Evolutionary conservation across 208 protist species (phyloP), one percentile per base, ranked within the genome.

Genomic region (Wallacemonas sp.): DNA sequence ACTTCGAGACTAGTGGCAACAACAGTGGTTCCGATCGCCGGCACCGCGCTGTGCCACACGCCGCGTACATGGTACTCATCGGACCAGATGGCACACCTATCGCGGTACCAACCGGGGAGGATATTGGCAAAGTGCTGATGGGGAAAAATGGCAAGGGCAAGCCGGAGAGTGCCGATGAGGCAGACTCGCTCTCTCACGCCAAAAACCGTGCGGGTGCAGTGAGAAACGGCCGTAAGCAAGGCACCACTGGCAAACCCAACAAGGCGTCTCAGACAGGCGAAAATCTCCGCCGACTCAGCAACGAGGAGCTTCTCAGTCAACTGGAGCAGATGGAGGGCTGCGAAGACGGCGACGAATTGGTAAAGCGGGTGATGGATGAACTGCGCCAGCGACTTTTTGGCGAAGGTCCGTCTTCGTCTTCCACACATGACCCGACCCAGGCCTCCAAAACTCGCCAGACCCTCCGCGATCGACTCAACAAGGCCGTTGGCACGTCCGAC

Each of bases 321-420:
- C 30, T 58, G 12, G 52, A 47, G 27, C 36, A 64, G 11, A 11
- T 36, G 43, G 24, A 46, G 30, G 6, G 5, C 24, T 2, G 33
- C 30, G 46, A 30, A 17, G 36, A 41, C 2, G 27, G 14, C 14
- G 23, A 9, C 21, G 44, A 65, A 30, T 12, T 67, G 8, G 61
- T 48, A 5, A 11, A 67, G 24, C 27, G 47, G 12, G 61, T 67
- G 12, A 46, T 67, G 26, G 24, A 57, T 33, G 44, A 54, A 17
- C 32, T 67, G 30, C 61, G 58, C 26, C 39, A 52, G 26, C 58
- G 58, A 4, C 43, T 64, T 19, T 58, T 58, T 39, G 52, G 52
- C 19, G 52, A 38, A 41, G 52, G 52, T 21, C 11, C 11, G 4
- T 16, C 52, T 9, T 9, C 26, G 4, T n/a, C n/a, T n/a, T n/a